Conservation (phyloP, 768 basidiomycete species). For the Hortiboletus flavorubellus region DNA sequence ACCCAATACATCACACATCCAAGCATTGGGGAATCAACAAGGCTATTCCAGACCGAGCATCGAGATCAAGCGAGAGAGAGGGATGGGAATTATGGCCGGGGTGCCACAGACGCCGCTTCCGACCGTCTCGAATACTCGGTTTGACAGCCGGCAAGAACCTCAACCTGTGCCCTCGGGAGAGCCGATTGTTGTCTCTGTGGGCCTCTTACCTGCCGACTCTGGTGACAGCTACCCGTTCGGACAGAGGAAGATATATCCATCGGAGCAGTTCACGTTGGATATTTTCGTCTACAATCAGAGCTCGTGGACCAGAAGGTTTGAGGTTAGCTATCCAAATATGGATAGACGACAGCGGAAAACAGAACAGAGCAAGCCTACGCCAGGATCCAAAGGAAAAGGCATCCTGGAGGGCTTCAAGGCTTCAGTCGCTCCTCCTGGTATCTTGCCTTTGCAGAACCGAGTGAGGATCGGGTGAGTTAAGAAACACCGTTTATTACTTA, state of each 20-base stretch:
- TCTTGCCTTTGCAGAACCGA: conserved; percentile 73
- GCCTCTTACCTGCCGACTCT: conserved; percentile 36
- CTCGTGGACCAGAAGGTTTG: conserved; percentile 71
- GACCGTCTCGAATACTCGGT: conserved; percentile 40
- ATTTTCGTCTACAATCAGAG: conserved; percentile 87
- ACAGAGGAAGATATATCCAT: conserved; percentile 59
- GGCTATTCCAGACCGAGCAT: conserved; percentile 54
- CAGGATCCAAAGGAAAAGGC: conserved; percentile 16
- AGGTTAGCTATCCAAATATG: conserved; percentile 64
- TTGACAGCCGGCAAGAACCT: conserved; percentile 30
- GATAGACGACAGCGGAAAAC: conserved; percentile 41
- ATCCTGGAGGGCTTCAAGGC: conserved; percentile 27
- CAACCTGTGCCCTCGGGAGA: conserved; percentile 37
- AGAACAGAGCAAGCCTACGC: conserved; percentile 25
- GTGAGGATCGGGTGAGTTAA: conserved; percentile 72
- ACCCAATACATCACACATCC: conserved; percentile 58
- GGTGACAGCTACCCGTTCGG: conserved; percentile 9
- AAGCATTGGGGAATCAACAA: conserved; percentile 48
- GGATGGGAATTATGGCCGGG: conserved; percentile 30
- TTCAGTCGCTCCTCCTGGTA: conserved; percentile 46
- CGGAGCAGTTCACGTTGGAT: conserved; percentile 76
- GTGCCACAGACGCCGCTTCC: conserved; percentile 57
- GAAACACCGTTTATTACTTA: not conserved
- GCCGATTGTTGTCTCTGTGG: conserved; percentile 69
- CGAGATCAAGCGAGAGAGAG: conserved; percentile 64